Percentiles rank a stretch among this genome's conserved stretches.
phyloP scores from a whole-genome alignment of 1,139 yeast genomes.

The Candida frijolesensis region DNA sequence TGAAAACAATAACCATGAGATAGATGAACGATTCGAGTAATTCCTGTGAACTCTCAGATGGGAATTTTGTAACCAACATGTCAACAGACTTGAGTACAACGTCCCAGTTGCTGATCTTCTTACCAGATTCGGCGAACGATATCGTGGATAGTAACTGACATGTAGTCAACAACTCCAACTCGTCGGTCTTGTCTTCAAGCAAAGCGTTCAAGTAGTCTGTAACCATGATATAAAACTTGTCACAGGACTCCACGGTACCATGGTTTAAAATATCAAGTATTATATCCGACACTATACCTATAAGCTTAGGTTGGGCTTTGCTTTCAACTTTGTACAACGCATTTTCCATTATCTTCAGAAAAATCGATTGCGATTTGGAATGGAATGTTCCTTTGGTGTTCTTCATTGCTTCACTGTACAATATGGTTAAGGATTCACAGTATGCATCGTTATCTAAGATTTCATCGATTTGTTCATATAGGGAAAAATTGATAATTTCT shows the following conservation, averaged over 20 bases:
- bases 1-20: slow-evolving; percentile 49
- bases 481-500: slow-evolving; percentile 50
- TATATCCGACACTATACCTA: slow-evolving; percentile 59
- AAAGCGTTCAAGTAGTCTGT: slow-evolving; percentile 25
- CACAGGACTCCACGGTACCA: slow-evolving; percentile 57
- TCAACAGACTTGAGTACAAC: slow-evolving; percentile 21
- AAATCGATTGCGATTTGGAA: slow-evolving; percentile 60
- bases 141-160: slow-evolving; percentile 43
- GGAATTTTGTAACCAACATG: slow-evolving; percentile 16
- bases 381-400: slow-evolving; percentile 75
- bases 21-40: slow-evolving; percentile 38
- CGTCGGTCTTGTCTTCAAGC: slow-evolving; percentile 14
- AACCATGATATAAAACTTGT: slow-evolving; percentile 42
- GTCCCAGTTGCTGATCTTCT: slow-evolving; percentile 53
- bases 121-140: slow-evolving; percentile 70
- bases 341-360: slow-evolving; percentile 45
- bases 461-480: slow-evolving; percentile 44
- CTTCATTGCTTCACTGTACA: slow-evolving; percentile 75
- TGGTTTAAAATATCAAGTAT: slow-evolving; percentile 64
- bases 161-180: slow-evolving; percentile 19
- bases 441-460: slow-evolving; percentile 42
- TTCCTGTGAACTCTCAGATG: slow-evolving; percentile 5
- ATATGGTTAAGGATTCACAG: slow-evolving; percentile 57
- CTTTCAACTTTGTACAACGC: slow-evolving; percentile 25
- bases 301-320: slow-evolving; percentile 18